A percentile compares a stretch with the other conserved stretches of the same genome.
phyloP scores from a whole-genome alignment of 2,329 filamentous ascomycete genomes.

The Sporothrix inflata region DNA sequence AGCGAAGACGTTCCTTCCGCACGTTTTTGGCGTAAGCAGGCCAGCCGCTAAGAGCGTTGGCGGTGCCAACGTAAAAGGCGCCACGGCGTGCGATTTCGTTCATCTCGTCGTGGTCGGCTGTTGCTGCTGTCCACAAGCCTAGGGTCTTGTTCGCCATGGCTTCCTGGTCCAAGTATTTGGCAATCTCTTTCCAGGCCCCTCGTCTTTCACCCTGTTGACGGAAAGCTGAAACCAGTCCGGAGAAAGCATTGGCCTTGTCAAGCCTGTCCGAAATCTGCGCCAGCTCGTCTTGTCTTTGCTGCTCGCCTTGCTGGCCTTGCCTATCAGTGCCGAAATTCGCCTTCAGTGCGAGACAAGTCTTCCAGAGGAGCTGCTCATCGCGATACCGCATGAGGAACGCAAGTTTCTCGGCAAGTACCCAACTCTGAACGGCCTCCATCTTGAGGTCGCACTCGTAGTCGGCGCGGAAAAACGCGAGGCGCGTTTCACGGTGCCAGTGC shows the following conservation, averaged over 20 bases:
- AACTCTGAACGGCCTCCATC: conserved; percentile 35
- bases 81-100: conserved; percentile 31
- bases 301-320: neutral
- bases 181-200: neutral
- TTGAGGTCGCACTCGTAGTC: conserved; percentile 33
- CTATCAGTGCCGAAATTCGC: neutral
- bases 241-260: conserved; percentile 15
- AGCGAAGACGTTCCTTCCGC: conserved; percentile 33
- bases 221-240: neutral
- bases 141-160: conserved; percentile 18
- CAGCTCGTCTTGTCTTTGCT: neutral
- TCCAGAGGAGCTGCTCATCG: conserved; percentile 33
- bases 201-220: neutral
- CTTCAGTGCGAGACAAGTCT: neutral
- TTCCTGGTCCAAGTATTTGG: conserved; percentile 15
- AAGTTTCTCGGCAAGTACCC: conserved; percentile 39
- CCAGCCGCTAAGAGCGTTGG: conserved; percentile 34
- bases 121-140: conserved; percentile 16
- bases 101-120: conserved; percentile 23
- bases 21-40: conserved; percentile 23
- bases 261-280: conserved; percentile 18
- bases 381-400: conserved; percentile 36
- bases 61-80: conserved; percentile 34
- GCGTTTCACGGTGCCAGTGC: conserved; percentile 39
- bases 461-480: conserved; percentile 34